A percentile compares a stretch with the other conserved stretches of the same genome.
phyloP scores from a whole-genome alignment of 2,329 filamentous ascomycete genomes.

The Mollisiaceae sp. region DNA sequence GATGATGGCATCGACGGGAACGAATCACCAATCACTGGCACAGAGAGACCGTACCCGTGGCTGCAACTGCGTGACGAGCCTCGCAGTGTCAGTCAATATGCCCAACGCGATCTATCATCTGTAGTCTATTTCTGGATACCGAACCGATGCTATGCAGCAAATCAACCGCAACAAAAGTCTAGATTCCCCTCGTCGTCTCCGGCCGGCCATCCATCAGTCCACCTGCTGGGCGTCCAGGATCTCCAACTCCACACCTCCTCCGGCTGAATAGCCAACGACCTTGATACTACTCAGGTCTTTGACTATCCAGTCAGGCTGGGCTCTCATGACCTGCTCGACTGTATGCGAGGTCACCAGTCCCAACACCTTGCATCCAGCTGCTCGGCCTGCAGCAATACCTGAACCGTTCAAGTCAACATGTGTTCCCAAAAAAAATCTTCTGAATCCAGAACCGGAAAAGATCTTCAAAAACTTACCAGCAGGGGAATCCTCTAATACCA shows the following conservation, averaged over 20 bases:
- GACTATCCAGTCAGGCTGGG: conserved; percentile 73
- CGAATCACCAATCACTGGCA: conserved; percentile 5
- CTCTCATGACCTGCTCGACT: conserved; percentile 61
- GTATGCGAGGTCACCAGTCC: conserved; percentile 70
- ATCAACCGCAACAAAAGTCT: not conserved
- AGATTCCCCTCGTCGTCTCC: not conserved
- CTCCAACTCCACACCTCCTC: conserved; percentile 42
- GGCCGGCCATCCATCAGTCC: conserved; percentile 28
- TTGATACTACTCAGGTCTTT: conserved; percentile 66
- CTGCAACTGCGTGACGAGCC: not conserved
- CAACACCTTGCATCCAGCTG: conserved; percentile 72
- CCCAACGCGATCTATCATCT: not conserved
- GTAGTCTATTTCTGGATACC: conserved; percentile 11
- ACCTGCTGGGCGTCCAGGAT: conserved; percentile 35
- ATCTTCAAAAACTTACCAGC: conserved; percentile 43
- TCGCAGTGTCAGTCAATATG: not conserved
- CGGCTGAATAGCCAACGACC: conserved; percentile 53
- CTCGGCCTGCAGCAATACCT: conserved; percentile 68
- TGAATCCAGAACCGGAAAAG: not conserved
- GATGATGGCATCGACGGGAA: not conserved
- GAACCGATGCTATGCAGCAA: conserved; percentile 9
- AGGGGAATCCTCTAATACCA: conserved; percentile 74
- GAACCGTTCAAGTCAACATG: conserved; percentile 37
- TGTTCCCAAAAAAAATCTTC: too few species aligned
- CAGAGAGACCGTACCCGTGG: not conserved